Evolutionary conservation across 2,329 filamentous ascomycete species (phyloP), one percentile per base, ranked within the genome.

Genomic region (Phoma sp.): DNA sequence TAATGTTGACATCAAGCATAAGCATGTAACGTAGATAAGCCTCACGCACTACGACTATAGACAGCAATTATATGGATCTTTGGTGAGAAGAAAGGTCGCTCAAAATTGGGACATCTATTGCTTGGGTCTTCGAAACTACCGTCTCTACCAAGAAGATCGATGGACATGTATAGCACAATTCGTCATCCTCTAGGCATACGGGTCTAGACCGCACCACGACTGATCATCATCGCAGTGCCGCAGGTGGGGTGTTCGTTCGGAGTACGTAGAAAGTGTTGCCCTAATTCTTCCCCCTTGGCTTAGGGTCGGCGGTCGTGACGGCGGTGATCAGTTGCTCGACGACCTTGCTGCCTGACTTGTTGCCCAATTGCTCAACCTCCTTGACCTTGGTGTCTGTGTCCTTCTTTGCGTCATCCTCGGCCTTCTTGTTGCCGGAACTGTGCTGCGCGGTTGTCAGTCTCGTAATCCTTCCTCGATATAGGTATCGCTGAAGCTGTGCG

Each of bases 261-360:
- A 18, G 23, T 36, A 26, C 26, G 20, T 37, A n/a, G 20, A 17
- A 7, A 12, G 14, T 28, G 28, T 21, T 23, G 21, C 47, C 28
- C 11, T 58, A 60, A 5, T 57, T 52, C 51, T 60, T 56, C 54
- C 58, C 79, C 26, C 84, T 85, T 29, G 84, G 83, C 60, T 90
- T 83, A 12, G 93, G 90, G 76, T 92, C 87, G 60, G 93, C 89
- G 60, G 93, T 87, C 64, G 91, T 88, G 30, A 97, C 91, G n/a
- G 91, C 91, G 61, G 85, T 84, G 64, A 98, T 84, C 62, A 99
- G 80, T 72, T 96, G 89, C 64, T 91, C 85, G 46, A 97, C 83
- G 15, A 99, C 93, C 74, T 89, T 84, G 62, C 84, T 83, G 72
- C 92, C 90, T 61, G 86, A 86, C 82, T 92, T 90, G 76, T 89